Base-by-base conservation (phyloP, 148 eudicot species). In the Hydrangea macrophylla region DNA sequence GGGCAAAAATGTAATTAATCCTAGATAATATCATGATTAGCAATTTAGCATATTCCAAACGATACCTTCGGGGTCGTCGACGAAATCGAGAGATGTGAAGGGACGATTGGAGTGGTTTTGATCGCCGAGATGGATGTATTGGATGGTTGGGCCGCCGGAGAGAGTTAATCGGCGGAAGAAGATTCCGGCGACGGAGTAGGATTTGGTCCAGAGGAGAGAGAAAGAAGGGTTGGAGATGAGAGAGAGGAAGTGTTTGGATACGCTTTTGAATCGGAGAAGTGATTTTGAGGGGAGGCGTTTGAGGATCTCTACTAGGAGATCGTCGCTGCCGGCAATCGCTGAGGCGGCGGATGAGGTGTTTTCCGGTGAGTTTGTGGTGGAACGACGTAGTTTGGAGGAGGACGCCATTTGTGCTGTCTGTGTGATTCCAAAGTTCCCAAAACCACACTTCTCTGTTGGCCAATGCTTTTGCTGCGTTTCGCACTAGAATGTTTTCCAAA, bases 31-130 rank as follows among this genome's bases (percentile, higher is more conserved):
- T n/a, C n/a, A n/a, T n/a, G n/a, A n/a, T n/a, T n/a, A n/a, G n/a
- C n/a, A n/a, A n/a, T n/a, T n/a, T n/a, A n/a, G n/a, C n/a, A n/a
- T n/a, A n/a, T n/a, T n/a, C n/a, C n/a, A n/a, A n/a, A n/a, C n/a
- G n/a, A n/a, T n/a, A n/a, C n/a, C n/a, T n/a, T n/a, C n/a, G 7
- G 22, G 26, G 11, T 53, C 57, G 27, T 22, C 27, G 27, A 53
- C 57, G 57, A 53, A 53, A 53, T 53, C 57, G 57, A 53, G 57
- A 53, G 57, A 53, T 9, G 57, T 53, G 57, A 53, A 53, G 26
- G 9, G 26, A 18, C 1, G 26, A 6, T 5, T 4, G 9, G 0
- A 6, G 10, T 22, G 57, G 57, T 53, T 22, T 0, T 1, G 25
- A 53, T 24, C 10, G 7, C 7, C 17, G 27, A 53, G 26, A 53